Percentiles rank a stretch among this genome's conserved stretches.
phyloP scores from a whole-genome alignment of 176 grass and related monocot species.

The Aegilops tauschii region DNA sequence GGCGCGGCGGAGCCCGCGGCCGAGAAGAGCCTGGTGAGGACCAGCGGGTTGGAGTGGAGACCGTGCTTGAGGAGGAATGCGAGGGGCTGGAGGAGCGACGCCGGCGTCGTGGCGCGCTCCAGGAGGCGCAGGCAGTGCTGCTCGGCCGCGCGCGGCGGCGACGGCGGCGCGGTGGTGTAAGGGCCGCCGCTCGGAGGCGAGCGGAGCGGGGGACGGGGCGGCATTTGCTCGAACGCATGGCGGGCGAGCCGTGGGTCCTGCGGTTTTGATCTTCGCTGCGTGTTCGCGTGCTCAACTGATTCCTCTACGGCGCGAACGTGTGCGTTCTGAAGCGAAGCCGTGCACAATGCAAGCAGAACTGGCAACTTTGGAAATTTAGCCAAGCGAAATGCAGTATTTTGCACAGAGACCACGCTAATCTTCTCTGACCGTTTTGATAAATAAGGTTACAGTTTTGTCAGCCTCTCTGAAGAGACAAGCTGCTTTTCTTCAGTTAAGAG shows the following conservation, averaged over 20 bases:
- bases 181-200: neutral
- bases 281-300: neutral
- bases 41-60: slow-evolving; percentile 43
- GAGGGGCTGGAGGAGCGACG: slow-evolving; percentile 28
- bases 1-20: slow-evolving; percentile 30
- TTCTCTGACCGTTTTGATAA: neutral
- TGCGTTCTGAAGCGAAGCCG: neutral
- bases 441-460: neutral
- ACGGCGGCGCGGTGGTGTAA: slow-evolving; percentile 1
- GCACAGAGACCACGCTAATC: neutral
- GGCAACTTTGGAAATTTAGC: neutral
- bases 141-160: slow-evolving; percentile 32
- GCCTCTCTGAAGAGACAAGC: neutral
- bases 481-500: neutral
- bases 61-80: slow-evolving; percentile 53
- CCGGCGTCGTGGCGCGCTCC: slow-evolving; percentile 4
- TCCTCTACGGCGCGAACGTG: neutral
- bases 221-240: slow-evolving; percentile 32
- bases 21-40: slow-evolving; percentile 52
- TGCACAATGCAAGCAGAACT: neutral
- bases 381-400: neutral
- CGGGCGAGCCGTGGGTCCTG: neutral
- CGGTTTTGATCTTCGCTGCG: neutral
- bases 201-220: neutral
- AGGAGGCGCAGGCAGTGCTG: slow-evolving; percentile 59